phyloP scores from a whole-genome alignment of 2,329 filamentous ascomycete genomes.

The Amauroascus niger region DNA sequence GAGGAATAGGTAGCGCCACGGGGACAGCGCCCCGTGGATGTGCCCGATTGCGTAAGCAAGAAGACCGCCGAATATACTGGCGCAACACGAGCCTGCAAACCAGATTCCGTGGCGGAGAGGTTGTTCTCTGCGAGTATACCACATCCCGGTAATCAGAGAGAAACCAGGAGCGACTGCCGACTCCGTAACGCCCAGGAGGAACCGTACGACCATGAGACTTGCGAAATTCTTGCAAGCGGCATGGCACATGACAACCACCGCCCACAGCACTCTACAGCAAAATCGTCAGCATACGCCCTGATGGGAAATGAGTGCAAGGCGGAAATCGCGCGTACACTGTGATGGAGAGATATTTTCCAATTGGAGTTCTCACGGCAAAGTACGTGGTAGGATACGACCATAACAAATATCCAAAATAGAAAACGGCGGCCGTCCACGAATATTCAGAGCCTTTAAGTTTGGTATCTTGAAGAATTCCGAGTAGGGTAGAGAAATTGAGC shows the following conservation, averaged over 20 bases:
- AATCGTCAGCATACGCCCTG: not conserved
- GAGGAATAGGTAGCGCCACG: conserved; percentile 60
- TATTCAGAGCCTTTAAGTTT: conserved; percentile 50
- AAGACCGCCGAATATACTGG: conserved; percentile 49
- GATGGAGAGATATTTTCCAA: conserved; percentile 30
- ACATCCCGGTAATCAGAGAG: conserved; percentile 58
- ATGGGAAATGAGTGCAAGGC: not conserved
- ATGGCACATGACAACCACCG: conserved; percentile 40
- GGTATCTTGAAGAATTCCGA: conserved; percentile 52
- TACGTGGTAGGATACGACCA: conserved; percentile 49
- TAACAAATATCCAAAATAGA: conserved; percentile 48
- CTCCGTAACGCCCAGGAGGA: conserved; percentile 49
- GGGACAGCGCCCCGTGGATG: conserved; percentile 47
- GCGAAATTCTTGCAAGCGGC: conserved; percentile 47
- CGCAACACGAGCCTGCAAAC: conserved; percentile 52
- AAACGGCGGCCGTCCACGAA: conserved; percentile 47
- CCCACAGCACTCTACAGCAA: conserved; percentile 32
- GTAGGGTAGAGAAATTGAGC: conserved; percentile 55
- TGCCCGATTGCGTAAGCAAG: conserved; percentile 53
- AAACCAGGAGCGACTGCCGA: conserved; percentile 51
- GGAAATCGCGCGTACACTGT: not conserved
- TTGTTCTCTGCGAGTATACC: conserved; percentile 54
- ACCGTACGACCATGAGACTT: conserved; percentile 48
- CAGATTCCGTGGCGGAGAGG: conserved; percentile 51
- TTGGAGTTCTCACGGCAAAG: conserved; percentile 43